Conservation (phyloP, 108 stramenopile genomes). For the Hondaea fermentalgiana region DNA sequence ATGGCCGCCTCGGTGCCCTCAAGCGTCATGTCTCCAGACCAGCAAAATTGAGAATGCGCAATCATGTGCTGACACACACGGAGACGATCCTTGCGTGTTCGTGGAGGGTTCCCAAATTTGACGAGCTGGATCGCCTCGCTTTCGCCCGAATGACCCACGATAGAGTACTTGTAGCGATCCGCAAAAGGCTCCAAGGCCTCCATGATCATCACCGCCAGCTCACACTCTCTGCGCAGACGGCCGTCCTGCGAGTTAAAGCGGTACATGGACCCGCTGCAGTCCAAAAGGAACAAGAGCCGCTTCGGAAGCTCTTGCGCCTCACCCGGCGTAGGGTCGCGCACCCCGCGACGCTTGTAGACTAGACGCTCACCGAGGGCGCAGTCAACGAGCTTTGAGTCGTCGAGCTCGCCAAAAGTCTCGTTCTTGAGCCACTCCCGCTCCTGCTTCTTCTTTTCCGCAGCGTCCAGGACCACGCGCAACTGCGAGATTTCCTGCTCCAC, state of each 20-base stretch:
- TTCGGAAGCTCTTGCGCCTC: conserved; percentile 21
- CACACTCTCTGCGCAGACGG: conserved; percentile 62
- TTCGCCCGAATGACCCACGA: conserved; percentile 34
- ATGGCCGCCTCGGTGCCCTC: conserved; percentile 63
- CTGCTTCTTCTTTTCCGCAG: conserved; percentile 39
- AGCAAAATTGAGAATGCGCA: conserved; percentile 78
- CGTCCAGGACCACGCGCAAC: conserved; percentile 50
- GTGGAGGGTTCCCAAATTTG: conserved; percentile 24
- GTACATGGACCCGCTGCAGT: conserved; percentile 73
- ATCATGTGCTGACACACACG: conserved; percentile 65
- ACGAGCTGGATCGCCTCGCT: conserved; percentile 16
- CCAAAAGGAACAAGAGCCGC: conserved; percentile 62
- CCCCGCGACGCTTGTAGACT: conserved; percentile 72
- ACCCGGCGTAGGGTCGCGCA: conserved; percentile 23
- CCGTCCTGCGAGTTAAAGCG: conserved; percentile 75
- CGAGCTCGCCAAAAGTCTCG: conserved; percentile 70
- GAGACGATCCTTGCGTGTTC: conserved; percentile 50
- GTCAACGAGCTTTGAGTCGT: conserved; percentile 73
- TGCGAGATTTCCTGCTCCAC: conserved; percentile 43
- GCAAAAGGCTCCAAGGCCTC: conserved; percentile 48
- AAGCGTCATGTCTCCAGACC: conserved; percentile 68
- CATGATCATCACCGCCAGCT: conserved; percentile 75
- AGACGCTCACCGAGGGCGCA: conserved; percentile 64
- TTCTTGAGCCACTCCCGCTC: conserved; percentile 70
- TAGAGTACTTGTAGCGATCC: conserved; percentile 46